Evolutionary conservation across 257 asterid genomes (phyloP).

Genomic region (Solanum arcanum): DNA sequence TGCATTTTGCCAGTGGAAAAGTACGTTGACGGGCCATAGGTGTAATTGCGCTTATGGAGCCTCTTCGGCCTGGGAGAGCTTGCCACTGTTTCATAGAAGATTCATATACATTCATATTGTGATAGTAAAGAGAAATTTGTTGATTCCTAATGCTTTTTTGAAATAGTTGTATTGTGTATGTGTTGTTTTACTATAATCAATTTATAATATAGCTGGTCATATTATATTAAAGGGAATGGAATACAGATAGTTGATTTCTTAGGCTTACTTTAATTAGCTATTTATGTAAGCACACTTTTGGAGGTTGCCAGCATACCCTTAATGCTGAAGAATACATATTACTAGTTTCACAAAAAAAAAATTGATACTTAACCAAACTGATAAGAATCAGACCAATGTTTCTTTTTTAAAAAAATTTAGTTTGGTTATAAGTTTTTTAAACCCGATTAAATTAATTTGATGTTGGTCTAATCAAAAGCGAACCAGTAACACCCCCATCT

Average conservation of each 20-base stretch:
- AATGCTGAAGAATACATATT: not conserved
- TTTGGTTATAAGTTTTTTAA: not conserved
- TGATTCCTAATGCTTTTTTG: not conserved
- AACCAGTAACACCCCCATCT: not conserved
- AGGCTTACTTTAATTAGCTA: not conserved
- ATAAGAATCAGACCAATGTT: not conserved
- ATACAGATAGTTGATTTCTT: not conserved
- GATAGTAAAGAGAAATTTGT: not conserved
- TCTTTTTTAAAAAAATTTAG: not conserved
- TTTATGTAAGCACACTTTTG: not conserved
- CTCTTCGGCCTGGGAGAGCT: not conserved
- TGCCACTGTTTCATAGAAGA: not conserved
- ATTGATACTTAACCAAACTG: not conserved
- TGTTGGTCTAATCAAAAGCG: not conserved
- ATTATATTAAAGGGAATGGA: not conserved
- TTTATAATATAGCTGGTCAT: not conserved
- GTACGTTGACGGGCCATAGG: not conserved
- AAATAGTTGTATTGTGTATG: not conserved
- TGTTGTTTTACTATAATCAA: not conserved
- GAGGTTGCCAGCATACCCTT: not conserved
- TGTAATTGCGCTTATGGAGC: not conserved
- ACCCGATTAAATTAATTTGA: not conserved
- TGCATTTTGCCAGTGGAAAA: not conserved
- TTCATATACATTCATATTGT: not conserved
- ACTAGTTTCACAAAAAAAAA: not conserved